A percentile compares a stretch with the other conserved stretches of the same genome.
phyloP scores from a whole-genome alignment of 2,329 filamentous ascomycete genomes.

The Penicillium sp. region DNA sequence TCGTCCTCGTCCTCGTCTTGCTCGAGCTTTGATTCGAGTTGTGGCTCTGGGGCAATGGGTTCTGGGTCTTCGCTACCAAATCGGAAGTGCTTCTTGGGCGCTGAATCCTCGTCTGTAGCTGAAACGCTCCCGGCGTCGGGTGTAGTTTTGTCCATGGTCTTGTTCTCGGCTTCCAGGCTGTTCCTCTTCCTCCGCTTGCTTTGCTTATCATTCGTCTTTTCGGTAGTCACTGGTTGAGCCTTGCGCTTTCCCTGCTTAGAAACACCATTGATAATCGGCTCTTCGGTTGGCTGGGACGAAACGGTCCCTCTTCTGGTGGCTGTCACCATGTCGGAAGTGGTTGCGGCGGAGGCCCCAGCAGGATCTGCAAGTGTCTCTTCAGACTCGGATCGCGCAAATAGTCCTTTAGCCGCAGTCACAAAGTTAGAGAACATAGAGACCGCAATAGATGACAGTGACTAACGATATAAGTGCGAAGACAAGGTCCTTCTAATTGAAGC shows the following conservation, averaged over 20 bases:
- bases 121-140: conserved; percentile 17
- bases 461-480: conserved; percentile 9
- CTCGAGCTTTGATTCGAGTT: conserved; percentile 26
- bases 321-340: conserved; percentile 40
- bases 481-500: conserved; percentile 7
- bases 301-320: conserved; percentile 37
- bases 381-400: conserved; percentile 42
- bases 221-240: conserved; percentile 26
- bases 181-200: conserved; percentile 42
- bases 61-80: conserved; percentile 49
- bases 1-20: conserved; percentile 33
- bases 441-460: conserved; percentile 8
- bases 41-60: conserved; percentile 20
- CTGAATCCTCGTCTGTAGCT: conserved; percentile 21
- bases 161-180: conserved; percentile 28
- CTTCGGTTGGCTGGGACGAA: conserved; percentile 20
- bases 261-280: conserved; percentile 20
- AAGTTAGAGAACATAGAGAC: conserved; percentile 48
- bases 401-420: conserved; percentile 47
- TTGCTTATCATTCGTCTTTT: conserved; percentile 31
- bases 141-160: conserved; percentile 19
- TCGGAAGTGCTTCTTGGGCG: conserved; percentile 39
- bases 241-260: conserved; percentile 42
- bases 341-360: conserved; percentile 20
- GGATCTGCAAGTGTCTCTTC: conserved; percentile 21